Conservation (phyloP, 2,329 filamentous ascomycete genomes). For the Colletotrichum sp. region DNA sequence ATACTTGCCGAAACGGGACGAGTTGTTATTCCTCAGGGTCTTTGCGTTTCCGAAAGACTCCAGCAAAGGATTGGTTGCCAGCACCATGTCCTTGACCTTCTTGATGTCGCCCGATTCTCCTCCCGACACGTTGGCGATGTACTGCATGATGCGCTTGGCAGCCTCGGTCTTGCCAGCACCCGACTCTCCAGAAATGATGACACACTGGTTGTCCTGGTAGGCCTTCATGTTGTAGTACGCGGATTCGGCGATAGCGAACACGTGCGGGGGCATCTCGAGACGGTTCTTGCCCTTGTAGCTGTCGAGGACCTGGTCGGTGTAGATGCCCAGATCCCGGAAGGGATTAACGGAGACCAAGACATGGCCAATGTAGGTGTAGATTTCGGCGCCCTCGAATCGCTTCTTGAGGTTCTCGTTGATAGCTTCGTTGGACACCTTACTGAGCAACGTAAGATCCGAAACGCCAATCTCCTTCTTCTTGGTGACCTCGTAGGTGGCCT, state of each 20-base stretch:
- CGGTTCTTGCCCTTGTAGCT: constrained; percentile 98
- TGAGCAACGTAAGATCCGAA: constrained; percentile 94
- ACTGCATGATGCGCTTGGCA: constrained; percentile 99
- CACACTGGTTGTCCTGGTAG: constrained; percentile 98
- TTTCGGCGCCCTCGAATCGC: constrained; percentile 95
- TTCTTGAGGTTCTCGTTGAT: constrained; percentile 99
- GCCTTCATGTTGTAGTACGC: constrained; percentile 99
- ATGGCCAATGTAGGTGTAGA: constrained; percentile 99
- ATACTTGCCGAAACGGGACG: constrained; percentile 97
- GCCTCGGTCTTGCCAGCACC: constrained; percentile 98
- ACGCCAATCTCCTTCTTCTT: constrained; percentile 99
- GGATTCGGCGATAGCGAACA: constrained; percentile 96
- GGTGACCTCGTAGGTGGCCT: constrained; percentile 91
- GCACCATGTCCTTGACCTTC: constrained; percentile 98
- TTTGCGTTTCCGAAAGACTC: constrained; percentile 99
- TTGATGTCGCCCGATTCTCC: constrained; percentile 86
- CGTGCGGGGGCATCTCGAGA: constrained; percentile 92
- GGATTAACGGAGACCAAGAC: constrained; percentile 99
- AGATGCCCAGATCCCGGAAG: constrained; percentile 96
- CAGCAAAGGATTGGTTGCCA: constrained; percentile 94
- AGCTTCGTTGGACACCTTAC: constrained; percentile 98
- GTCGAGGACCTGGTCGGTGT: constrained; percentile 91
- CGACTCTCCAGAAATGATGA: constrained; percentile 98
- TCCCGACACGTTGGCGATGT: constrained; percentile 96
- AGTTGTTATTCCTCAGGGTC: constrained; percentile 98